Conservation (phyloP, 1,139 yeast genomes). For the Pichia sp. region DNA sequence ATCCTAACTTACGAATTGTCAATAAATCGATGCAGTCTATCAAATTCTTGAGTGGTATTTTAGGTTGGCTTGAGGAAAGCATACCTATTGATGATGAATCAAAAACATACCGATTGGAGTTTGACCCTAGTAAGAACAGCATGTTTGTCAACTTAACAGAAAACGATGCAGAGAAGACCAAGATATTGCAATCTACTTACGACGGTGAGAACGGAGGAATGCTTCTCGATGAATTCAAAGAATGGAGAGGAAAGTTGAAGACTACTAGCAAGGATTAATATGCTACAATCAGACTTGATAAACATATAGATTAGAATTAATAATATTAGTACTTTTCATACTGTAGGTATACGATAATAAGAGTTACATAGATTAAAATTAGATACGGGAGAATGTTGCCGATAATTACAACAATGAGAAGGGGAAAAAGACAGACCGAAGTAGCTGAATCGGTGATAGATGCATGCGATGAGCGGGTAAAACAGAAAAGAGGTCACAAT, state of each 20-base stretch:
- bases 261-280: not conserved
- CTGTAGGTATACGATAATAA: not conserved
- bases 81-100: constrained; percentile 53
- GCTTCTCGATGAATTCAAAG: constrained; percentile 51
- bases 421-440: too few species aligned
- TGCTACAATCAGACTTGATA: not conserved
- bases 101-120: constrained; percentile 44
- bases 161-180: constrained; percentile 20
- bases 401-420: not conserved
- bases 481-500: too few species aligned
- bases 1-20: constrained; percentile 20
- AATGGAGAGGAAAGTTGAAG: constrained; percentile 47
- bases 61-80: constrained; percentile 66
- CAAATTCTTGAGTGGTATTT: constrained; percentile 79
- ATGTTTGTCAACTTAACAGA: constrained; percentile 39
- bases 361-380: not conserved
- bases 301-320: not conserved
- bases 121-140: constrained; percentile 37
- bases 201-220: constrained; percentile 36
- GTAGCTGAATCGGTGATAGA: too few species aligned
- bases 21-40: constrained; percentile 72
- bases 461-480: too few species aligned
- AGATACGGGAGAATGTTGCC: not conserved
- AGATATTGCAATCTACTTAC: constrained; percentile 29
- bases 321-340: not conserved